Evolutionary conservation across 345 rosid species (phyloP).

Genomic region (Aquilaria sinensis): DNA sequence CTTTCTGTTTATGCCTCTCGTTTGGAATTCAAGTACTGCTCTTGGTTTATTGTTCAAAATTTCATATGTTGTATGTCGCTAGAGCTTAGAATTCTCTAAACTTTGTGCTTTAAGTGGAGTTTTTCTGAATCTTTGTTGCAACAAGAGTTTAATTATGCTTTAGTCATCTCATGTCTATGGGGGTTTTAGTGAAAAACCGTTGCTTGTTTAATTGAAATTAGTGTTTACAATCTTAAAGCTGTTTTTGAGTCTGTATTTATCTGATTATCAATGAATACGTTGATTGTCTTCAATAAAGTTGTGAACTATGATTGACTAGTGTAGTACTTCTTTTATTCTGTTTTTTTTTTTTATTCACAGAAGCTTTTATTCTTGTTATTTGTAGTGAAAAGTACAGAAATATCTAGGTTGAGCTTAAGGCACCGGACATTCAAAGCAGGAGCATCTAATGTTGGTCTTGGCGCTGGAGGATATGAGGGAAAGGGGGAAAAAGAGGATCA

Average conservation of each 20-base stretch:
- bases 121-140: not conserved
- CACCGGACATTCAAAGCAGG: constrained; percentile 37
- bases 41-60: not conserved
- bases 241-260: not conserved
- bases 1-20: not conserved
- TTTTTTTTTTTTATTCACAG: not conserved
- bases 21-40: not conserved
- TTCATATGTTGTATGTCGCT: not conserved
- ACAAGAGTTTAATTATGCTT: not conserved
- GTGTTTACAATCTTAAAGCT: not conserved
- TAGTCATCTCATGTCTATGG: not conserved
- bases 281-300: not conserved
- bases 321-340: not conserved
- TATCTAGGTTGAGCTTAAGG: constrained; percentile 26
- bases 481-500: constrained; percentile 45
- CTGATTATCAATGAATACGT: not conserved
- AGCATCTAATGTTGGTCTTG: constrained; percentile 62
- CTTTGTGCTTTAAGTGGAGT: not conserved
- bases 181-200: not conserved
- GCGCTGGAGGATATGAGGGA: constrained; percentile 58
- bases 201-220: too few relatives aligned
- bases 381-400: constrained; percentile 69
- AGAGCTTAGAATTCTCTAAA: not conserved
- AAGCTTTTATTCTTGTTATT: constrained; percentile 9
- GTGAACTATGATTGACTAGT: not conserved